Evolutionary conservation across 331 rosid genomes (phyloP).

Genomic region (Pyracantha coccinea): DNA sequence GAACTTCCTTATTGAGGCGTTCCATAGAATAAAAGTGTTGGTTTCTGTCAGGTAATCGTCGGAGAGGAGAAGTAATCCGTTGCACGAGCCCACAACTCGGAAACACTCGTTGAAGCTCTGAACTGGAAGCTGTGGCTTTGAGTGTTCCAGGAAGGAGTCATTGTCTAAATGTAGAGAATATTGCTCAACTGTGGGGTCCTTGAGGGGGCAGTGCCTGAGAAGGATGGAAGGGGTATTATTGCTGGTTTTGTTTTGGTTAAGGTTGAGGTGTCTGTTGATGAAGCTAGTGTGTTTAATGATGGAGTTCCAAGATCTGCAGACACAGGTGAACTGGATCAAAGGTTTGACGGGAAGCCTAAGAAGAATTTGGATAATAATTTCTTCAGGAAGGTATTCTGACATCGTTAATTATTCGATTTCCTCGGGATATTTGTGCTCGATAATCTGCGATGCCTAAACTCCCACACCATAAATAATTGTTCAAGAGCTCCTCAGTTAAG

Average conservation of each 20-base stretch:
- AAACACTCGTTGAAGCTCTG: slow-evolving; percentile 10
- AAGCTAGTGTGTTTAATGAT: neutral
- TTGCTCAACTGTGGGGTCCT: neutral
- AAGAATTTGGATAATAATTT: neutral
- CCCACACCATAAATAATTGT: too few species aligned
- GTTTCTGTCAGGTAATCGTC: slow-evolving; percentile 1
- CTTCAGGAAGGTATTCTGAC: neutral
- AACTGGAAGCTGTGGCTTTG: neutral
- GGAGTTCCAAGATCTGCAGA: slow-evolving; percentile 10
- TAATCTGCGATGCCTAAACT: too few species aligned
- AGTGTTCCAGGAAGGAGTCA: neutral
- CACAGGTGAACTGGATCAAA: neutral
- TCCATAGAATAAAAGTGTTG: neutral
- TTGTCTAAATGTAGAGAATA: slow-evolving; percentile 1
- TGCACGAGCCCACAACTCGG: slow-evolving; percentile 3
- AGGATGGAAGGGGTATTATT: neutral
- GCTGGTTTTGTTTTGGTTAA: neutral
- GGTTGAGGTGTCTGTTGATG: slow-evolving; percentile 1
- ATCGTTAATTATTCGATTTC: too few species aligned
- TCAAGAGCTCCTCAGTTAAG: too few species aligned
- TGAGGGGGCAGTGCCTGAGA: slow-evolving; percentile 8
- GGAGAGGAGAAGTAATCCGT: slow-evolving; percentile 8
- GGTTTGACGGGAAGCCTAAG: slow-evolving; percentile 2
- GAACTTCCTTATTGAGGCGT: slow-evolving; percentile 1
- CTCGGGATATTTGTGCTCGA: too few species aligned